Evolutionary conservation across 768 basidiomycete species (phyloP), one percentile per base, ranked within the genome.

Genomic region (Boletus edulis): DNA sequence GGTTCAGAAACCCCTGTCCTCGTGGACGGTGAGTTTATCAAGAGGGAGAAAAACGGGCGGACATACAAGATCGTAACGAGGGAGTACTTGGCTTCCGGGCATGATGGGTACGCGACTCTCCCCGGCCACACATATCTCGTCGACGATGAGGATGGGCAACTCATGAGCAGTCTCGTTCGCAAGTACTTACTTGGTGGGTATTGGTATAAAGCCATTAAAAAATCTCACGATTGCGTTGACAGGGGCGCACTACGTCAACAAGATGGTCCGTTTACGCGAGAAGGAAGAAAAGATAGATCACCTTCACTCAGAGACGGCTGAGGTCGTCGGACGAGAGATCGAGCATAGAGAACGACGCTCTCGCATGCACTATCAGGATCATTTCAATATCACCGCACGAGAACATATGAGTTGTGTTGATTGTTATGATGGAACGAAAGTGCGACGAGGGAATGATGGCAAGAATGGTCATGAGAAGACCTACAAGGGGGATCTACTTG

Each of bases 401-500:
- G 89, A 93, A 67, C 85, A 93, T 64, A 91, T 94, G 91, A 84
- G 81, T 58, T 65, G 63, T 8, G 84, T 94, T 0, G 92, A 96
- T 67, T 79, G 79, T 43, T 89, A 83, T 66, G 85, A 91, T 61
- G 89, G 89, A 39, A 62, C 72, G 50, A 72, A 70, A 47, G 71
- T 73, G 34, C 71, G 81, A 39, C 72, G 64, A 58, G 79, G 78
- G 44, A 48, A 61, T 40, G 59, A 57, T 63, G 55, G 45, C 35
- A 18, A 58, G 58, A 41, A 56, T 41, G 51, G n/a, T 17, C 35
- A 34, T 11, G 50, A 51, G 54, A 56, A 54, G 51, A 60, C 64
- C 24, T 53, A 69, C 29, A 75, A 74, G 22, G 73, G 77, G 12
- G 80, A 86, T 65, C 64, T 89, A 46, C 71, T 85, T 11, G 76